A percentile compares a stretch with the other conserved stretches of the same genome.
Conservation (phyloP, 2,329 filamentous ascomycete species). For the Lasiodiplodia sp. region DNA sequence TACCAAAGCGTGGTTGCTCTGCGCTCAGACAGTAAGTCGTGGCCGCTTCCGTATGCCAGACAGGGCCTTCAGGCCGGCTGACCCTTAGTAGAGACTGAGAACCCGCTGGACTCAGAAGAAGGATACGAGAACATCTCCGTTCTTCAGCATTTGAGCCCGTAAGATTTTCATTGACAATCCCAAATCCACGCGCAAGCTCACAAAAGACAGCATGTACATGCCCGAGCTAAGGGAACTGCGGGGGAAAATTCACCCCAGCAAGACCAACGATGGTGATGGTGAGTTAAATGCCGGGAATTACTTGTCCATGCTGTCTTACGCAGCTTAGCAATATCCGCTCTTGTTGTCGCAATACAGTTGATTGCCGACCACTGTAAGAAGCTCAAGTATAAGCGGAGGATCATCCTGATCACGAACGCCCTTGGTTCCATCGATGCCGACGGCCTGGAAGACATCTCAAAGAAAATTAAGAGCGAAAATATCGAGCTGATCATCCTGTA, state of each 20-base stretch:
- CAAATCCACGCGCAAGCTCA: background rate
- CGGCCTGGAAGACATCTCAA: slow-evolving; percentile 72
- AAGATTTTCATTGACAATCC: slow-evolving; percentile 38
- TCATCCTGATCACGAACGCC: slow-evolving; percentile 87
- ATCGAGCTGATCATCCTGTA: slow-evolving; percentile 83
- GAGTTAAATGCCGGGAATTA: slow-evolving; percentile 33
- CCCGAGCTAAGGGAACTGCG: slow-evolving; percentile 72
- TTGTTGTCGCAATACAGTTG: slow-evolving; percentile 87
- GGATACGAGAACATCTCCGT: slow-evolving; percentile 85
- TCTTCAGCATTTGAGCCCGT: slow-evolving; percentile 69
- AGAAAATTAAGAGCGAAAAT: slow-evolving; percentile 75
- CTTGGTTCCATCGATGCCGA: slow-evolving; percentile 75
- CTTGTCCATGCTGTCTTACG: background rate
- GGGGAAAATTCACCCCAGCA: slow-evolving; percentile 69
- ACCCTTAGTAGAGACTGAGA: slow-evolving; percentile 63
- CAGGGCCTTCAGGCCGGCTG: background rate
- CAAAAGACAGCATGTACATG: slow-evolving; percentile 63
- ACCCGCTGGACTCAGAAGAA: slow-evolving; percentile 70
- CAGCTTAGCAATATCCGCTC: slow-evolving; percentile 72
- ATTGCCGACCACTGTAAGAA: slow-evolving; percentile 81
- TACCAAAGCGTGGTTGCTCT: slow-evolving; percentile 82
- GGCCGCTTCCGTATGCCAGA: background rate
- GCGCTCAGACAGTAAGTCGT: slow-evolving; percentile 69
- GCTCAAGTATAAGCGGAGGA: slow-evolving; percentile 53
- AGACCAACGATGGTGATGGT: slow-evolving; percentile 76